Base-by-base conservation (phyloP, 805 yeast genomes). In the Yarrowia porcina region DNA sequence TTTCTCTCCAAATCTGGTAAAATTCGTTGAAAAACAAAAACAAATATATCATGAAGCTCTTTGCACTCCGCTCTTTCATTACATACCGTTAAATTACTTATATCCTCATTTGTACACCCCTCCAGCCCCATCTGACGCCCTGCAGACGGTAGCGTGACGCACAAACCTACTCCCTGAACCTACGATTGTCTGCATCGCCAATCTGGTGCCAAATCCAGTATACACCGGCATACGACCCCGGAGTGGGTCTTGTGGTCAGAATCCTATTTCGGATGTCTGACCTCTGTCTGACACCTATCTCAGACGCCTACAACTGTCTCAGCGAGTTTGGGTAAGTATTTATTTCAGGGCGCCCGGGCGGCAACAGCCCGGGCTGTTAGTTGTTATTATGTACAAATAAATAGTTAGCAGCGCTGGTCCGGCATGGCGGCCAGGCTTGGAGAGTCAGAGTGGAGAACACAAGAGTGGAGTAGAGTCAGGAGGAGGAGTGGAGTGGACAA, bases 301-400 rank as follows among this genome's bases (percentile, higher is more conserved):
- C n/a, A n/a, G n/a, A n/a, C n/a, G n/a, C n/a, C n/a, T n/a, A n/a
- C n/a, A n/a, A n/a, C n/a, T n/a, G n/a, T n/a, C n/a, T n/a, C n/a
- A n/a, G n/a, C n/a, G n/a, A n/a, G n/a, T 12, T 9, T 1, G 45
- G 44, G 44, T 39, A 39, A 41, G 49, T 27, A 44, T 44, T 44
- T 27, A 44, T 44, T 36, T 25, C 45, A 41, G 28, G 45, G 33
- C 35, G 50, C 11, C 49, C 28, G 35, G 21, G 23, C 25, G 27
- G n/a, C 11, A 21, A 39, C 27, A n/a, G 8, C 45, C 27, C 45
- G 20, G 49, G 15, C 49, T 12, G 52, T 45, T 45, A 45, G 52
- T 45, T 44, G 49, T 44, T 12, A 45, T 45, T 56, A 56, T 56
- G 61, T 56, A 56, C 61, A 56, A 56, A 56, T 39, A 56, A 56